Percentiles rank a stretch among this genome's conserved stretches.
Evolutionary conservation across 176 grass and related monocot genomes (phyloP).

Genomic region (Oryza glaberrima): DNA sequence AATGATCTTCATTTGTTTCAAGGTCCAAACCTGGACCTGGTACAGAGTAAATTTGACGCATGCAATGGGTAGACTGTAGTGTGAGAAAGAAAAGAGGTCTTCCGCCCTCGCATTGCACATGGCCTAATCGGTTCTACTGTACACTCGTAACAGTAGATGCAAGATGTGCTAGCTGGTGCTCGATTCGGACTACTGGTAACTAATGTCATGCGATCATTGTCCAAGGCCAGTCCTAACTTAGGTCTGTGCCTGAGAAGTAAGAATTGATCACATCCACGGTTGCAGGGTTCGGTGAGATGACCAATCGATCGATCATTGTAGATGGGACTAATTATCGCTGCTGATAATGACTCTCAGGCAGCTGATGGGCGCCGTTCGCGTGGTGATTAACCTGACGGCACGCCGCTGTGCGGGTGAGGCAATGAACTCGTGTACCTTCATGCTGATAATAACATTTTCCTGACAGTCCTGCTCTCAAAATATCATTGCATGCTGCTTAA

Average conservation of each 20-base stretch:
- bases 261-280: background rate
- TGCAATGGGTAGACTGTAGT: too few relatives aligned
- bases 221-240: background rate
- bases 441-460: background rate
- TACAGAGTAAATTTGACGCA: too few relatives aligned
- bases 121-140: too few relatives aligned
- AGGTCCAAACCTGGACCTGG: too few relatives aligned
- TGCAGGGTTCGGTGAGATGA: background rate
- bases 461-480: background rate
- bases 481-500: background rate
- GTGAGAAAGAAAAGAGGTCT: too few relatives aligned
- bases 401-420: background rate
- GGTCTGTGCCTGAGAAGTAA: background rate
- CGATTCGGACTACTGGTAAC: too few relatives aligned
- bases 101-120: too few relatives aligned
- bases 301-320: background rate
- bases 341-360: background rate
- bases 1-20: too few relatives aligned
- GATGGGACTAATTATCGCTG: background rate
- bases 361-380: too few relatives aligned
- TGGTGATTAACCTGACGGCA: background rate
- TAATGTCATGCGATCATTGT: too few relatives aligned
- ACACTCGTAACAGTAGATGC: too few relatives aligned
- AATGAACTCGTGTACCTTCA: background rate
- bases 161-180: too few relatives aligned